Evolutionary conservation across 2,329 filamentous ascomycete species (phyloP).

Genomic region (Botrytis hyacinthi): DNA sequence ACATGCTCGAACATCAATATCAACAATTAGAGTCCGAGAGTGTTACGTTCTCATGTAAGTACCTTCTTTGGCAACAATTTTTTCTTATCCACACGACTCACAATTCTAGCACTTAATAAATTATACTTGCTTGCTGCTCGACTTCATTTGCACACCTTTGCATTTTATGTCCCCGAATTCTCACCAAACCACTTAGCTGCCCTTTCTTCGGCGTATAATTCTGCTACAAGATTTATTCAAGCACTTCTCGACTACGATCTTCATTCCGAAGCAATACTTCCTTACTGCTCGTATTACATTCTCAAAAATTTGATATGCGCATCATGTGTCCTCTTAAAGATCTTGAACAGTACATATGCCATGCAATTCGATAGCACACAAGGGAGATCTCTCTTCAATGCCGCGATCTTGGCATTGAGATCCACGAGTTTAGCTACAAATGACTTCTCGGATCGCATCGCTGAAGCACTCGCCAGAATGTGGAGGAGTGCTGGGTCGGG

Average conservation of each 20-base stretch:
- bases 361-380: slow-evolving; percentile 54
- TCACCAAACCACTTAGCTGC: slow-evolving; percentile 25
- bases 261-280: slow-evolving; percentile 37
- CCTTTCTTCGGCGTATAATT: slow-evolving; percentile 44
- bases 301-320: slow-evolving; percentile 66
- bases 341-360: slow-evolving; percentile 64
- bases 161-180: slow-evolving; percentile 27
- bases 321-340: slow-evolving; percentile 61
- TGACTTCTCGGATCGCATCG: slow-evolving; percentile 61
- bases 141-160: slow-evolving; percentile 28
- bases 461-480: slow-evolving; percentile 63
- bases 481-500: slow-evolving; percentile 44
- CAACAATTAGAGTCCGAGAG: slow-evolving; percentile 19
- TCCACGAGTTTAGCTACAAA: slow-evolving; percentile 60
- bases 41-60: slow-evolving; percentile 17
- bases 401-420: slow-evolving; percentile 57
- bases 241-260: slow-evolving; percentile 26
- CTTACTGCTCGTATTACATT: slow-evolving; percentile 58
- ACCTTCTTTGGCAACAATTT: neutral
- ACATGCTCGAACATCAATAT: slow-evolving; percentile 39
- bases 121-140: slow-evolving; percentile 27
- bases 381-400: slow-evolving; percentile 55
- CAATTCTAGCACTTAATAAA: slow-evolving; percentile 23
- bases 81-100: neutral
- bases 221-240: slow-evolving; percentile 35